A percentile compares a stretch with the other conserved stretches of the same genome.
Evolutionary conservation across 306 rosid species (phyloP).

Genomic region (Albizia julibrissin): DNA sequence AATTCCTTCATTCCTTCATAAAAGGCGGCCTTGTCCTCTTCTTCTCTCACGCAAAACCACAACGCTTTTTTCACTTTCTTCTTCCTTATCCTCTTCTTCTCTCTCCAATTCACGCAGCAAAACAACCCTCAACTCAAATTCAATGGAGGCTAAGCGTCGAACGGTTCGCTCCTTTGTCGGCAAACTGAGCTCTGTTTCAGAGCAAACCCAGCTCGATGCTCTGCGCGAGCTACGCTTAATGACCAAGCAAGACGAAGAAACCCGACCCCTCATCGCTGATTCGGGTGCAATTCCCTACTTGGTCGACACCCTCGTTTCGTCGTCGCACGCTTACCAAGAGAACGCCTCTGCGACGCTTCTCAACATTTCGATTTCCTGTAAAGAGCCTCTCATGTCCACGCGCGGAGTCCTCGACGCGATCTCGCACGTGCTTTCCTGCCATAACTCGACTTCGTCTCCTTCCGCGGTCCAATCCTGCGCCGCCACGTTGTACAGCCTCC

Average conservation of each 20-base stretch:
- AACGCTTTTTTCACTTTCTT: no score
- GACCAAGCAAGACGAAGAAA: constrained; percentile 65
- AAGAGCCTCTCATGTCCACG: constrained; percentile 62
- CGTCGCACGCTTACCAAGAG: constrained; percentile 64
- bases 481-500: constrained; percentile 85
- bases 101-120: neutral
- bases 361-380: constrained; percentile 75
- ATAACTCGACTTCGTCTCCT: constrained; percentile 52
- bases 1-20: neutral
- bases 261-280: constrained; percentile 77
- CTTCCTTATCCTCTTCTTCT: neutral
- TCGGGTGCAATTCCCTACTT: constrained; percentile 76
- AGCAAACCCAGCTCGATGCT: constrained; percentile 60
- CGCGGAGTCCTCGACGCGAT: constrained; percentile 89
- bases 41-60: no score
- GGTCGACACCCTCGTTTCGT: constrained; percentile 68
- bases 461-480: constrained; percentile 86
- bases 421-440: constrained; percentile 68
- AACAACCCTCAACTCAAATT: neutral
- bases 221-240: constrained; percentile 63
- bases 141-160: constrained; percentile 65
- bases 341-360: constrained; percentile 91
- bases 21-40: neutral
- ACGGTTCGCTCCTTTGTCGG: constrained; percentile 49
- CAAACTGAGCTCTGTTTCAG: constrained; percentile 85